Conservation (phyloP, 257 asterid species). For the Knoxia roxburghii region DNA sequence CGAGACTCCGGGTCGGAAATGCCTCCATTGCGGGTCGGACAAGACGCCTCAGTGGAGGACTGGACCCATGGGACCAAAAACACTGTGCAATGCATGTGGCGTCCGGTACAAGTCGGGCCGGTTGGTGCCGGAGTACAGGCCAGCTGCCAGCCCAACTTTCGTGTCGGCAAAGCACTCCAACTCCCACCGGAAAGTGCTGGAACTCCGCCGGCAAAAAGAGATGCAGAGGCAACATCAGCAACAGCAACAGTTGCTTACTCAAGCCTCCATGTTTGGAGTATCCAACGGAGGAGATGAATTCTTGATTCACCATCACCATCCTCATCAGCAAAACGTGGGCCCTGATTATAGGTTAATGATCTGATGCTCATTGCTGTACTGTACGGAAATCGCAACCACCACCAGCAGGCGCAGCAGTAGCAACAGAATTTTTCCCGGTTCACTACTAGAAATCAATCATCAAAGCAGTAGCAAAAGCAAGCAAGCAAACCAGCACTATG, state of each 20-base stretch:
- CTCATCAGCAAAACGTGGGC: conserved; percentile 44
- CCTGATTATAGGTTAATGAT: conserved; percentile 76
- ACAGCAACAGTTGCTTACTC: conserved; percentile 48
- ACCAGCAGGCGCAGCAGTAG: conserved; percentile 7
- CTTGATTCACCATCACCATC: conserved; percentile 59
- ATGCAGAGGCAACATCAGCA: conserved; percentile 42
- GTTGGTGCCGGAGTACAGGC: conserved; percentile 93
- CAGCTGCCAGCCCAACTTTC: conserved; percentile 94
- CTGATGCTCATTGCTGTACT: conserved; percentile 26
- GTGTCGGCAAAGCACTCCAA: conserved; percentile 75
- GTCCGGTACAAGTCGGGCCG: conserved; percentile 96
- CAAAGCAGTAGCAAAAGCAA: too few relatives aligned
- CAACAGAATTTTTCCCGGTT: conserved; percentile 3
- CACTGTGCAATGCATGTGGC: conserved; percentile 95
- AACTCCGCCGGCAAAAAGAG: conserved; percentile 89
- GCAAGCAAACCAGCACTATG: neutral
- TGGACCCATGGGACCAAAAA: conserved; percentile 96
- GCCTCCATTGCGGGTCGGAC: conserved; percentile 92
- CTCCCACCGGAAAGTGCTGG: conserved; percentile 94
- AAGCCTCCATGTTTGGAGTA: conserved; percentile 56
- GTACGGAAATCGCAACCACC: neutral
- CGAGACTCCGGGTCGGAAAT: conserved; percentile 59
- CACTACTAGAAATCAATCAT: conserved; percentile 10
- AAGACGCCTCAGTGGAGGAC: conserved; percentile 98
- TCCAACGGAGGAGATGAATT: conserved; percentile 76